These are phyloP conservation scores for Aspergillus pseudonomiae DNA, from an alignment of 2,329 filamentous ascomycete genomes.

Conservation along the genomic window DNA sequence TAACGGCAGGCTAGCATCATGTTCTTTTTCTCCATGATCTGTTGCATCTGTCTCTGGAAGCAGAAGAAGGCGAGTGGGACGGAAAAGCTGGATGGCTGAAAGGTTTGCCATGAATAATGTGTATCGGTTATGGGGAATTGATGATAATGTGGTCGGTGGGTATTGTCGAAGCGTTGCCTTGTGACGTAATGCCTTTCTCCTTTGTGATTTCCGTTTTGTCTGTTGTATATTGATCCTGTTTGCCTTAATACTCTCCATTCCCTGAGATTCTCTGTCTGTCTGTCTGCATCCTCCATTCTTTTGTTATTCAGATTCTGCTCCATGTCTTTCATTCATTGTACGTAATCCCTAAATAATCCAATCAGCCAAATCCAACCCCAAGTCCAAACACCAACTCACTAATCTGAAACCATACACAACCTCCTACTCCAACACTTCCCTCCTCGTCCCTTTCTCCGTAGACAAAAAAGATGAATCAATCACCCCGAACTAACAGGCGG, in stretches of 20 bases:
- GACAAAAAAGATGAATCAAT: constrained; percentile 11
- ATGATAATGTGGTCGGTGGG: neutral
- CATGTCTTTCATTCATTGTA: neutral
- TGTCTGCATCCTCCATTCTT: neutral
- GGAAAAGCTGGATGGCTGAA: constrained; percentile 23
- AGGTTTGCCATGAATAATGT: neutral
- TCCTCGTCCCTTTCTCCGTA: neutral
- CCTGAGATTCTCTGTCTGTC: neutral
- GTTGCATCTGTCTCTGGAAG: constrained; percentile 65
- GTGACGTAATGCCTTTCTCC: neutral
- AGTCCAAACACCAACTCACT: neutral
- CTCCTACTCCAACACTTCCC: neutral
- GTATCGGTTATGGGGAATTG: neutral
- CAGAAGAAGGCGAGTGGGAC: constrained; percentile 51
- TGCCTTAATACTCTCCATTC: neutral
- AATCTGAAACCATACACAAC: neutral
- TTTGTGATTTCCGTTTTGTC: neutral
- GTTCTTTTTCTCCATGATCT: constrained; percentile 65
- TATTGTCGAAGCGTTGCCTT: neutral
- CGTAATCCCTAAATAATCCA: neutral
- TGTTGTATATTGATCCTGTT: neutral
- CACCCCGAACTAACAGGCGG: constrained; percentile 53
- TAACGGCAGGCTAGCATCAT: constrained; percentile 54
- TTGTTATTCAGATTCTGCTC: neutral
- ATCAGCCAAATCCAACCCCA: neutral